Conservation (phyloP, 2,329 filamentous ascomycete genomes). For the Ascochyta viciae-villosae region DNA sequence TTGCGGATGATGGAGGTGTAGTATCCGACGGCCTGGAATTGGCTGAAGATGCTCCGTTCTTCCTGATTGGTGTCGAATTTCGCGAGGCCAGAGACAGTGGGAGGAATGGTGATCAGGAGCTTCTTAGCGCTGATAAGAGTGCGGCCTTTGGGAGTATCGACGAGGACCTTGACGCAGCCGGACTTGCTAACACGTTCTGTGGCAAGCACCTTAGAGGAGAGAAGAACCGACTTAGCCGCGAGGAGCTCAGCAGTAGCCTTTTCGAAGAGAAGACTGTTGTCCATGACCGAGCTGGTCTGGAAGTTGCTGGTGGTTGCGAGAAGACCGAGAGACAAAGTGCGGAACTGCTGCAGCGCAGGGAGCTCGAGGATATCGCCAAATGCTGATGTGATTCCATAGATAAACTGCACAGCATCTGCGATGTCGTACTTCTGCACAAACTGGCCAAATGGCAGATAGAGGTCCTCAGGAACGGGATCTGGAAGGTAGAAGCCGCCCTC, state of each 20-base stretch:
- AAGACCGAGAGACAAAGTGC: conserved; percentile 10
- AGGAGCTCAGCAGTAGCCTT: conserved; percentile 18
- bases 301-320: conserved; percentile 6
- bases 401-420: conserved; percentile 50
- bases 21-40: conserved; percentile 50
- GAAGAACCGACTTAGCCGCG: conserved; percentile 11
- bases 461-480: conserved; percentile 54
- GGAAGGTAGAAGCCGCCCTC: conserved; percentile 55
- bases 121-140: conserved; percentile 48
- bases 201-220: conserved; percentile 38
- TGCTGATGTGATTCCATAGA: conserved; percentile 23
- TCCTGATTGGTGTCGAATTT: conserved; percentile 46
- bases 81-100: conserved; percentile 43
- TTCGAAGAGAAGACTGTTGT: conserved; percentile 34
- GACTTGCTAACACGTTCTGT: conserved; percentile 20
- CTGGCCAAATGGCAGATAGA: conserved; percentile 58
- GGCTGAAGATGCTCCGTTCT: conserved; percentile 48
- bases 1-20: conserved; percentile 51
- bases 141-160: conserved; percentile 23
- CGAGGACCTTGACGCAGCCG: conserved; percentile 14
- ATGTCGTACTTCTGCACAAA: conserved; percentile 60
- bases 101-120: conserved; percentile 54
- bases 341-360: conserved; percentile 47
- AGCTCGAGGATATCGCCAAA: conserved; percentile 51
- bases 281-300: conserved; percentile 21